Percentiles rank a stretch among this genome's conserved stretches.
phyloP scores from a whole-genome alignment of 805 yeast genomes.

The Novakomyces olei region DNA sequence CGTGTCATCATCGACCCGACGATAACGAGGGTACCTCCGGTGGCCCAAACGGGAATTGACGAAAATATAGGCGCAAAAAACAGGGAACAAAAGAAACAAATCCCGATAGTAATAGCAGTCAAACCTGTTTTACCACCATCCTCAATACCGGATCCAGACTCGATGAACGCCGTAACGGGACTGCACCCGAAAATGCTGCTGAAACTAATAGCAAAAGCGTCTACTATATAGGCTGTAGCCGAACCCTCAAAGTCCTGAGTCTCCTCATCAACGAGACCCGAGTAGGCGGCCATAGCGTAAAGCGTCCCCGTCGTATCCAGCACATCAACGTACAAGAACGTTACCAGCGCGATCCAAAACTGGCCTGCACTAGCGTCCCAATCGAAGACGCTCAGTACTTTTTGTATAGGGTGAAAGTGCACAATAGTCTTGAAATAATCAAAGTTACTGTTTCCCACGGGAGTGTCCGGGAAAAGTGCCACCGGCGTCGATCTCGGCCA shows the following conservation, averaged over 20 bases:
- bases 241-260: slow-evolving; percentile 12
- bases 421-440: slow-evolving; percentile 11
- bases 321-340: slow-evolving; percentile 11
- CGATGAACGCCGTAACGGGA: slow-evolving; percentile 12
- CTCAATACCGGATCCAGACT: slow-evolving; percentile 11
- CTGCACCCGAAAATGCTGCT: slow-evolving; percentile 10
- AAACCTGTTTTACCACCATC: slow-evolving; percentile 11
- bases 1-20: slow-evolving; percentile 12
- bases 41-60: slow-evolving; percentile 12
- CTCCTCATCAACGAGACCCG: slow-evolving; percentile 8
- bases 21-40: slow-evolving; percentile 10
- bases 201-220: slow-evolving; percentile 9
- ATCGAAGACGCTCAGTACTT: slow-evolving; percentile 8
- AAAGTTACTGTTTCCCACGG: slow-evolving; percentile 8
- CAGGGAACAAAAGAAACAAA: slow-evolving; percentile 10
- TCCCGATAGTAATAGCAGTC: slow-evolving; percentile 9
- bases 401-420: slow-evolving; percentile 9
- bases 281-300: slow-evolving; percentile 10
- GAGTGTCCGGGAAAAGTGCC: slow-evolving; percentile 10
- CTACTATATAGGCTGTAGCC: slow-evolving; percentile 10
- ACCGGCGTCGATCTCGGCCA: slow-evolving; percentile 9
- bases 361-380: slow-evolving; percentile 10
- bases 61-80: slow-evolving; percentile 12
- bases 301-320: slow-evolving; percentile 11
- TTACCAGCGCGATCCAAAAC: slow-evolving; percentile 11